Percentiles rank a stretch among this genome's conserved stretches.
phyloP scores from a whole-genome alignment of 202 grass and related monocot species.

The Cymbopogon flexuosus region DNA sequence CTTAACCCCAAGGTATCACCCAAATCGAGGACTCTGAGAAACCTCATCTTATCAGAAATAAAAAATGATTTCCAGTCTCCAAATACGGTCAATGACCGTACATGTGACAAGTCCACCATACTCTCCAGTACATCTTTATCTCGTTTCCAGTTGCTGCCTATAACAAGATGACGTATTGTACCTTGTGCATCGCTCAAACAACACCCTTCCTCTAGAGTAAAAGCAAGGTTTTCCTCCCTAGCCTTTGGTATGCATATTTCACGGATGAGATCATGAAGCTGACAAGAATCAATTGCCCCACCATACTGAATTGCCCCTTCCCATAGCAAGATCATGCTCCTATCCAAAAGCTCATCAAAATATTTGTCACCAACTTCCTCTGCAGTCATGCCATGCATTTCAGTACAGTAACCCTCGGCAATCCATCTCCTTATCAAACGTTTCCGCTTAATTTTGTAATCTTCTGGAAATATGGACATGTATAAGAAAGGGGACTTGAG shows the following conservation, averaged over 20 bases:
- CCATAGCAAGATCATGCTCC: slow-evolving; percentile 15
- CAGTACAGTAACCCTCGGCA: slow-evolving; percentile 32
- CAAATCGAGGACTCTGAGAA: slow-evolving; percentile 42
- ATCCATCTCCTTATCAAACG: slow-evolving; percentile 30
- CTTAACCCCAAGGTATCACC: not conserved
- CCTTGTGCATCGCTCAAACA: not conserved
- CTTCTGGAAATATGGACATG: slow-evolving; percentile 9
- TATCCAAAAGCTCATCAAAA: slow-evolving; percentile 34
- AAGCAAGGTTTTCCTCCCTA: slow-evolving; percentile 9
- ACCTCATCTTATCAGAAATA: slow-evolving; percentile 17
- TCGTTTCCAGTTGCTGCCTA: too few relatives aligned
- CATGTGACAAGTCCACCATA: not conserved
- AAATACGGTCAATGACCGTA: not conserved
- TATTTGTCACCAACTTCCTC: not conserved
- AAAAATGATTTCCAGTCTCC: slow-evolving; percentile 2
- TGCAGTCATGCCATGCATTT: not conserved
- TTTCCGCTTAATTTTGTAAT: not conserved
- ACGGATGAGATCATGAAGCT: slow-evolving; percentile 36
- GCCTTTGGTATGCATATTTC: slow-evolving; percentile 27
- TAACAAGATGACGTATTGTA: not conserved
- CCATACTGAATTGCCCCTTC: not conserved
- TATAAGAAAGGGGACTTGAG: slow-evolving; percentile 7
- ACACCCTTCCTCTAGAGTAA: not conserved
- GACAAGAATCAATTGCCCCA: not conserved
- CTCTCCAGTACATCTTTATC: not conserved